Conservation (phyloP, 148 eudicot species). For the Fallopia convolvulus region DNA sequence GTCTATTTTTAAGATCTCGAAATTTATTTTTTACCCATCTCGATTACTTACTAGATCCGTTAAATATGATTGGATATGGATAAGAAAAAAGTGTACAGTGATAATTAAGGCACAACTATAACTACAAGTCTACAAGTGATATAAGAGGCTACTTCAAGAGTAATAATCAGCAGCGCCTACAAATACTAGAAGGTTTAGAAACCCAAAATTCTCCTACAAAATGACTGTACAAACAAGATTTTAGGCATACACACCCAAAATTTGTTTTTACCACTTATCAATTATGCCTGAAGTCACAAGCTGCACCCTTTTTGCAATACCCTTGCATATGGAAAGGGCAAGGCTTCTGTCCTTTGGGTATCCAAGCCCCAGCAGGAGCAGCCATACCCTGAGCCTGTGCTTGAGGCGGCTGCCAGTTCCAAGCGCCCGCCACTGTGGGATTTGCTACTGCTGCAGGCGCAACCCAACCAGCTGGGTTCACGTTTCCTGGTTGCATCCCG, state of each 20-base stretch:
- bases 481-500: slow-evolving; percentile 28
- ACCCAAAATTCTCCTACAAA: background rate
- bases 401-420: slow-evolving; percentile 46
- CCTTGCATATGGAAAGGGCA: slow-evolving; percentile 39
- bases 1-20: no score
- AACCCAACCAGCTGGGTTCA: slow-evolving; percentile 35
- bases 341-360: slow-evolving; percentile 16
- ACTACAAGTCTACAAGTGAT: no score
- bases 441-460: slow-evolving; percentile 36
- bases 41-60: background rate
- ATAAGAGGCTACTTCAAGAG: background rate
- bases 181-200: background rate
- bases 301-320: slow-evolving; percentile 46
- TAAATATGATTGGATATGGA: background rate
- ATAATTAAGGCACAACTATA: background rate
- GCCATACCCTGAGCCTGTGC: slow-evolving; percentile 20
- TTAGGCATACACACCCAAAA: no score
- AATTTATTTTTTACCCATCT: no score
- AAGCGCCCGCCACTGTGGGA: slow-evolving; percentile 34
- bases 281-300: slow-evolving; percentile 32
- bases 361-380: slow-evolving; percentile 7
- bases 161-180: background rate
- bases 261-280: background rate
- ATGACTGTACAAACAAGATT: background rate
- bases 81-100: no score